Evolutionary conservation across 2,329 filamentous ascomycete species (phyloP).

Genomic region (Coleophoma cylindrospora): DNA sequence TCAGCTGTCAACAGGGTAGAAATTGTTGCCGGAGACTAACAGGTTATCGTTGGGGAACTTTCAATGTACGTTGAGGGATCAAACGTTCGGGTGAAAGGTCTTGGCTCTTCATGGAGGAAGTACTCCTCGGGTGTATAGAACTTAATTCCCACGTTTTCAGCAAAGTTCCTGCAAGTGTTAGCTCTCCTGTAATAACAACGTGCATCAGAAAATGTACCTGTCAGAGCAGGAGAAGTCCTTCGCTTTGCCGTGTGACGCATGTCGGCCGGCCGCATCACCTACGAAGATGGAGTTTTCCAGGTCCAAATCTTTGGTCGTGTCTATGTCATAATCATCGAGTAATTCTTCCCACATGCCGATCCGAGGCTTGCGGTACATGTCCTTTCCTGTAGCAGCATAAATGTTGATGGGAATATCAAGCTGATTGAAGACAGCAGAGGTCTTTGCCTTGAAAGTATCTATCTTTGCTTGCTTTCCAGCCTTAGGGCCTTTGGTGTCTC

Average conservation of each 20-base stretch:
- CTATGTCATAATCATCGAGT: slow-evolving; percentile 42
- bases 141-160: slow-evolving; percentile 72
- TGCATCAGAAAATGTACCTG: slow-evolving; percentile 19
- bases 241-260: slow-evolving; percentile 36
- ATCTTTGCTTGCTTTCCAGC: slow-evolving; percentile 59
- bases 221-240: slow-evolving; percentile 65
- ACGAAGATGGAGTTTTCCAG: slow-evolving; percentile 73
- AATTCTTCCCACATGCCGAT: slow-evolving; percentile 81
- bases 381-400: slow-evolving; percentile 81
- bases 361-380: slow-evolving; percentile 82
- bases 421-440: slow-evolving; percentile 60
- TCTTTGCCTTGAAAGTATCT: slow-evolving; percentile 78
- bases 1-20: too few species aligned
- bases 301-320: slow-evolving; percentile 53
- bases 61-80: slow-evolving; percentile 45
- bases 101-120: slow-evolving; percentile 66
- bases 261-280: slow-evolving; percentile 73
- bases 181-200: too few species aligned
- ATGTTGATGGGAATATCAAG: slow-evolving; percentile 73
- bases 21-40: too few species aligned
- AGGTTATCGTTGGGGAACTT: too few species aligned
- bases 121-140: slow-evolving; percentile 91
- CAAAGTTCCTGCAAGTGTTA: slow-evolving; percentile 60
- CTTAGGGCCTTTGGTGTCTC: slow-evolving; percentile 65
- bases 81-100: slow-evolving; percentile 65